Conservation (phyloP, 805 yeast species). For the Metschnikowia peoriensis region DNA sequence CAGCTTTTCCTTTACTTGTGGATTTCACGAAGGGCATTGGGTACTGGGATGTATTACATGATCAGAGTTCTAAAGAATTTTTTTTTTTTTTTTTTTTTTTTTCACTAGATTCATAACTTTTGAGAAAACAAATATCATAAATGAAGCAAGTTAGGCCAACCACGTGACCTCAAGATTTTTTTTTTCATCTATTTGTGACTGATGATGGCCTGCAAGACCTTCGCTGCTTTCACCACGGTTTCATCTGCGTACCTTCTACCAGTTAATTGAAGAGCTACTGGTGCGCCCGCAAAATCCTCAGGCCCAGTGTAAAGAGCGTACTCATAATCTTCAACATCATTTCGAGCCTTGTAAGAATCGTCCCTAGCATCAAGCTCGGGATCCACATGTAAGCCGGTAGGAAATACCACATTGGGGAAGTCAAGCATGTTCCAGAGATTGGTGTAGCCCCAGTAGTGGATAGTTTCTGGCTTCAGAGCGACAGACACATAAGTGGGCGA, state of each 20-base stretch:
- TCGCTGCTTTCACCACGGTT: conserved; percentile 19
- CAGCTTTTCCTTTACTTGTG: too few species aligned
- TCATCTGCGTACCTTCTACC: conserved; percentile 21
- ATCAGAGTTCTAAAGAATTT: too few species aligned
- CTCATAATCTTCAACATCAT: conserved; percentile 20
- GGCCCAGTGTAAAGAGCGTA: conserved; percentile 20
- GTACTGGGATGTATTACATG: too few species aligned
- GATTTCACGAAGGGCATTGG: too few species aligned
- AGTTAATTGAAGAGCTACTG: conserved; percentile 20
- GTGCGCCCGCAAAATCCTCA: conserved; percentile 17
- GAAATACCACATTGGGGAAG: conserved; percentile 21
- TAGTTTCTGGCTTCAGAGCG: conserved; percentile 19
- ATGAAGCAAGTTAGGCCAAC: too few species aligned
- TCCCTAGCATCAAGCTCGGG: conserved; percentile 16
- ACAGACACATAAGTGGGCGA: conserved; percentile 20
- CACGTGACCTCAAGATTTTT: neutral
- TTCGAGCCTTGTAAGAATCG: conserved; percentile 14
- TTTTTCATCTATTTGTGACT: neutral
- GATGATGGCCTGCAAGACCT: conserved; percentile 17
- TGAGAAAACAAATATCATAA: neutral
- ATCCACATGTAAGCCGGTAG: conserved; percentile 20
- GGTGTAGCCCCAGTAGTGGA: conserved; percentile 21
- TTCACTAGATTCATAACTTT: neutral
- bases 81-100: too few species aligned
- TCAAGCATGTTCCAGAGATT: conserved; percentile 21